A percentile compares a stretch with the other conserved stretches of the same genome.
Evolutionary conservation across 148 eudicot genomes (phyloP).

Genomic region (Vaccinium vitisidaea): DNA sequence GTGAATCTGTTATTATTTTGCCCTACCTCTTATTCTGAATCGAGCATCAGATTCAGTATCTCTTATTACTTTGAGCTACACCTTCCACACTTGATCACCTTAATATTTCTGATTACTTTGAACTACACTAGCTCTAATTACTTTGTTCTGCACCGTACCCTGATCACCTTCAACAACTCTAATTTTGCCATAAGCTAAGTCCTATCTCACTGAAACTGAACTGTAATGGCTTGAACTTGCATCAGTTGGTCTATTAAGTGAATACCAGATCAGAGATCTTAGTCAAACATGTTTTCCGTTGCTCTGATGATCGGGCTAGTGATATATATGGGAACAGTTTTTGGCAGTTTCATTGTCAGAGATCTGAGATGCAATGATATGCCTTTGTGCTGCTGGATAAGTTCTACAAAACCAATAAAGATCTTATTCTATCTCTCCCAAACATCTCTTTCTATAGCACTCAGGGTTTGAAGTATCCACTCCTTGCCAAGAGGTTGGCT

Average conservation of each 20-base stretch:
- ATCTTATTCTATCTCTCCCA: not conserved
- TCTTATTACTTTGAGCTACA: not conserved
- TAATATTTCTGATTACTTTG: not conserved
- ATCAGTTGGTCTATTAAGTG: not conserved
- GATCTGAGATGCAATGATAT: not conserved
- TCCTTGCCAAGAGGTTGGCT: slow-evolving; percentile 82
- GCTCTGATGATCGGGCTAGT: slow-evolving; percentile 7
- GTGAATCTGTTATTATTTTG: not conserved
- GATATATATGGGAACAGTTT: not conserved
- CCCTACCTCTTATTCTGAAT: not conserved
- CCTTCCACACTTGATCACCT: not conserved
- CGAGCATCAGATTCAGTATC: not conserved
- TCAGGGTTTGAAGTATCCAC: slow-evolving; percentile 81
- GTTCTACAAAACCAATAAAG: not conserved
- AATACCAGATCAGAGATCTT: not conserved
- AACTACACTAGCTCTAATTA: not conserved
- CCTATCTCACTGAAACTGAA: not conserved
- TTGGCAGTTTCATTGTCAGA: not conserved
- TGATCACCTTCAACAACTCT: not conserved
- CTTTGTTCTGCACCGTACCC: not conserved
- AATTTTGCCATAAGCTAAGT: not conserved
- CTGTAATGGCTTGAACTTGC: not conserved
- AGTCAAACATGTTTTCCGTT: not conserved
- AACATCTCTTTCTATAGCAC: slow-evolving; percentile 40
- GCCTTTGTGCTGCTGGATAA: not conserved